phyloP scores from a whole-genome alignment of 2,329 filamentous ascomycete genomes.

The Cadophora luteo-olivacea region DNA sequence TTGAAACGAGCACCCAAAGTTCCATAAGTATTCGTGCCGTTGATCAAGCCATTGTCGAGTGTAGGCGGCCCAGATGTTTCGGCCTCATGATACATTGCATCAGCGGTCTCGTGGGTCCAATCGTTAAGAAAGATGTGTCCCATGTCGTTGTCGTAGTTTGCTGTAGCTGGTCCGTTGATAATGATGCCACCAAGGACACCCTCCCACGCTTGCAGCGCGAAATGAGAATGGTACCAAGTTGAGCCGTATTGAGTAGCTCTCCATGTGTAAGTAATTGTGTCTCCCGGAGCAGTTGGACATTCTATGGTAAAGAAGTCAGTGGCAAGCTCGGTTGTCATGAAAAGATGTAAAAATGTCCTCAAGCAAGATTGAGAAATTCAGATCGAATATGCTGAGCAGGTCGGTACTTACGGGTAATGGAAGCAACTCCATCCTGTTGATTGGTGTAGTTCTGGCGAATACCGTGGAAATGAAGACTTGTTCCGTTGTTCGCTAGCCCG shows the following conservation, averaged over 20 bases:
- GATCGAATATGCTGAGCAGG: neutral
- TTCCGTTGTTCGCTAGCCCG: conserved; percentile 47
- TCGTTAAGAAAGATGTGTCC: conserved; percentile 53
- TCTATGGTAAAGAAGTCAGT: conserved; percentile 42
- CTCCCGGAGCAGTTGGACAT: conserved; percentile 59
- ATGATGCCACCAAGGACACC: conserved; percentile 65
- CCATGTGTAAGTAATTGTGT: conserved; percentile 33
- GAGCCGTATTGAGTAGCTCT: conserved; percentile 47
- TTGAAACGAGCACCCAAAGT: conserved; percentile 37
- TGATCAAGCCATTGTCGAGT: conserved; percentile 44
- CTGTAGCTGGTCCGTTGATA: conserved; percentile 64
- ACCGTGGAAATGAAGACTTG: conserved; percentile 54
- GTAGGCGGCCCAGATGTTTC: conserved; percentile 35
- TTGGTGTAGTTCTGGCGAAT: conserved; percentile 50
- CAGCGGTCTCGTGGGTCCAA: conserved; percentile 41
- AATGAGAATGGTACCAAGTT: conserved; percentile 67
- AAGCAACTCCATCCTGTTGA: conserved; percentile 51
- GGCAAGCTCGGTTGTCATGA: neutral
- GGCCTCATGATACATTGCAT: conserved; percentile 28
- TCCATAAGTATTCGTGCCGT: conserved; percentile 36
- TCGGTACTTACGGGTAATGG: conserved; percentile 49
- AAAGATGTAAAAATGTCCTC: neutral
- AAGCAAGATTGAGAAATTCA: neutral
- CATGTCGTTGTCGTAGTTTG: conserved; percentile 66
- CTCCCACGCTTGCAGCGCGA: conserved; percentile 55